Evolutionary conservation across 371 early-diverging fungal genomes (phyloP), one percentile per base, ranked within the genome.

Genomic region (Haplosporangium sp.): DNA sequence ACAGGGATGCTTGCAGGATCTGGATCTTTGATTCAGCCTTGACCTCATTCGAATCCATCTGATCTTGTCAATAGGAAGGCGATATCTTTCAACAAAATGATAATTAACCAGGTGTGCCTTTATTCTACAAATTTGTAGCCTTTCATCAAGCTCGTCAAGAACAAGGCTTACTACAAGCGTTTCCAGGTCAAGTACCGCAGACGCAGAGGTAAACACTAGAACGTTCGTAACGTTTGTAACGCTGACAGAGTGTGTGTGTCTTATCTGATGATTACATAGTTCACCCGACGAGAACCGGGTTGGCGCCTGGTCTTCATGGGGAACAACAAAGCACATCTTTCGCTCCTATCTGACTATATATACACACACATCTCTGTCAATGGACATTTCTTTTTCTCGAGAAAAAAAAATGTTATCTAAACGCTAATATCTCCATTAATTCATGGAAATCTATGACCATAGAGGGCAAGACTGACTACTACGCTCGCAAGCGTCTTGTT

Each of bases 401-500:
- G 27, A 27, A 27, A 27, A 27, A 27, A 27, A 27, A 27, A 27
- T 27, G 27, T 27, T 27, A 27, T 27, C 27, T 27, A 27, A 27
- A 27, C 27, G 27, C 27, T 27, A 27, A 27, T 27, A 27, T 27
- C 27, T 27, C 1, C 27, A 27, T 63, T 40, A 17, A 20, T 39
- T 53, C 47, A 34, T 48, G 47, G 53, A 40, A 81, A 71, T 50
- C 27, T 13, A 50, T 50, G 50, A 15, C 7, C 50, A 50, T 78
- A 96, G 99, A 99, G 96, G 99, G 99, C 69, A 99, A 99, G 95
- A 99, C 99, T 84, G 99, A 99, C 92, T 99, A 99, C 98, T 98
- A 97, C 87, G 99, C 99, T 84, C 95, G 99, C 86, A 98, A 96
- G 94, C 96, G 98, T 85, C 90, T 99, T 72, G 94, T 99, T 50